Evolutionary conservation across 2,329 filamentous ascomycete genomes (phyloP), one percentile per base, ranked within the genome.

Genomic region (Polychaeton citri): DNA sequence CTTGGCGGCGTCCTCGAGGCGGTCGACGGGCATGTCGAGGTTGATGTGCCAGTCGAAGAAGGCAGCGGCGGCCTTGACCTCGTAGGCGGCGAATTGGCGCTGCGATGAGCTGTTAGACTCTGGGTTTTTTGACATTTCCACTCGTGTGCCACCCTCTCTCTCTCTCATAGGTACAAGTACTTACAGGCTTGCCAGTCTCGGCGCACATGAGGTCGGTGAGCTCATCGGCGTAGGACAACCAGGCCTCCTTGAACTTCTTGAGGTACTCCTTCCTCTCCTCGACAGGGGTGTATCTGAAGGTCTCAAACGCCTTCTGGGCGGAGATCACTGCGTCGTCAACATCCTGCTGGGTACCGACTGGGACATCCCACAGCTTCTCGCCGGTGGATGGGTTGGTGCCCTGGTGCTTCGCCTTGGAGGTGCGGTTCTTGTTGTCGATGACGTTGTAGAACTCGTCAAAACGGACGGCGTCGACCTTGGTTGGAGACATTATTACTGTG

Each of bases 1-100:
- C 55, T 66, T 66, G 47, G 67, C 62, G 21, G 64, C 61, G 37
- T 67, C 63, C 45, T 62, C 58, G 19, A 60, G 39, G 32, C 50
- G 54, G 38, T 68, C 64, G 34, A 58, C 54, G 17, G 58, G 55
- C 6, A 62, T 41, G 4, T 56, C 42, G 18, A 62, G 47, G 12
- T 38, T 44, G 32, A 49, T 34, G 46, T 64, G 61, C 47, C 60
- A 56, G 39, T 53, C 51, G 35, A 63, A 54, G 46, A 57, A 61
- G 7, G 43, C 49, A 21, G 44, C 41, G 16, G 57, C 53, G 18
- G 38, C 55, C 15, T 53, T 53, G 35, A 62, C 56, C 42, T 66
- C 63, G 26, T 58, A 49, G 19, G 52, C 49, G 17, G 63, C 61
- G 35, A 62, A 58, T 39, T 61, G 53, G 42, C 54, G 59, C 58